Evolutionary conservation across 225 moss, liverwort and hornwort species (phyloP).

Genomic region (Pseudoscleropodium purum): DNA sequence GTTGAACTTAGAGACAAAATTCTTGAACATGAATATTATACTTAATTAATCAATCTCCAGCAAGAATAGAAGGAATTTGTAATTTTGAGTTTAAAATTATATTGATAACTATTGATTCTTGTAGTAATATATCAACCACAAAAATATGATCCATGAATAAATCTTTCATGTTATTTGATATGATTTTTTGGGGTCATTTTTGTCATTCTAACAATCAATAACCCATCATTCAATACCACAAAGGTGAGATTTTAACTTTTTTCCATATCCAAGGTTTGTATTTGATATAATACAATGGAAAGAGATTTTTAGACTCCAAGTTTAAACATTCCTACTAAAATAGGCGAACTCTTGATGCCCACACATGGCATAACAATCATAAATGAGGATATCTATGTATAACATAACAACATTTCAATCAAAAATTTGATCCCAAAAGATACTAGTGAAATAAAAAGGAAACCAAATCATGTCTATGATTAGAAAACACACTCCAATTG

Average conservation of each 20-base stretch:
- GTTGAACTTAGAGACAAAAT: background rate
- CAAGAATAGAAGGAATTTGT: accelerated
- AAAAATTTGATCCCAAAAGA: background rate
- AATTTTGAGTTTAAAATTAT: accelerated
- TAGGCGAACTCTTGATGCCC: background rate
- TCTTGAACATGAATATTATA: accelerated
- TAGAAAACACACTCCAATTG: background rate
- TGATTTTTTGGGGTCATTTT: too few species aligned
- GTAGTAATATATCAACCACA: accelerated
- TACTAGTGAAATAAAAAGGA: background rate
- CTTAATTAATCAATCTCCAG: too few species aligned
- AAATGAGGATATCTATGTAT: background rate
- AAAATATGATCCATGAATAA: background rate
- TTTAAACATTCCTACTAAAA: background rate
- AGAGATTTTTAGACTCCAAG: background rate
- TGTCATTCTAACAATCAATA: too few species aligned
- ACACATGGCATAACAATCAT: background rate
- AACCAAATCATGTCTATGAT: background rate
- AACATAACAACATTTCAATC: accelerated
- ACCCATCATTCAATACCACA: background rate
- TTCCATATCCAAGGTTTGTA: accelerated
- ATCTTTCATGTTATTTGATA: too few species aligned
- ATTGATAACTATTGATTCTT: background rate
- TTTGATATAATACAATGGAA: background rate
- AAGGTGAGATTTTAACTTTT: background rate